Base-by-base conservation (phyloP, 306 rosid species). In the Canavalia ensiformis region DNA sequence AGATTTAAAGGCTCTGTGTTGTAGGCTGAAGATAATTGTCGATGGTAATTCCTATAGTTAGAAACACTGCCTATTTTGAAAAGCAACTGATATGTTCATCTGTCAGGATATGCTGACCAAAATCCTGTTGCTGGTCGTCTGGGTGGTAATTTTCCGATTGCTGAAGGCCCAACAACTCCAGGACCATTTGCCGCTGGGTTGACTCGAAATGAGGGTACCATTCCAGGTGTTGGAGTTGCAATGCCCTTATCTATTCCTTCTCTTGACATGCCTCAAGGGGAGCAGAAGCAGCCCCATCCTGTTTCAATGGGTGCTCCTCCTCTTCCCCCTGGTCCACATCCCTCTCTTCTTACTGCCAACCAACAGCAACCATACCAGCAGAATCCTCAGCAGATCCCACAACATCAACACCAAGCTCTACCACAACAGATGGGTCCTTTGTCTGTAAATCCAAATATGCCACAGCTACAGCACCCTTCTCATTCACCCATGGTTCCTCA, bases 281-380 rank as follows among this genome's bases (percentile, higher is more conserved):
- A 93, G 39, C 93, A 87, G 73, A 93, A 92, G 81, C 99, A 93
- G 71, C 80, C 97, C 74, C 95, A 88, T 85, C 90, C 89, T 35
- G 89, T 74, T 59, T 87, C 98, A n/a, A 85, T 89, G 83, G 96
- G 94, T 58, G 96, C 98, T 66, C 99, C 99, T 68, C 97, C 98
- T 86, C 98, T 95, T 54, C 99, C 99, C 35, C 98, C 99, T 29
- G 99, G 99, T 75, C 99, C 99, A 31, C 99, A 95, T 82, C 99
- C 99, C 46, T 95, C 98, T 71, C 97, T 95, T 84, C 97, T 95
- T 63, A 89, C 86, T 74, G 78, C 85, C 72, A 95, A 91, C 78
- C 99, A 95, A 87, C 99, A 95, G 79, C 97, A 89, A 75, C 86
- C 88, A 52, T 95, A 86, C 85, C 97, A 90, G 62, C 97, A 90